These are phyloP conservation scores for Apiospora malaysiana DNA, from an alignment of 2,329 filamentous ascomycete species.

Conservation along the genomic window DNA sequence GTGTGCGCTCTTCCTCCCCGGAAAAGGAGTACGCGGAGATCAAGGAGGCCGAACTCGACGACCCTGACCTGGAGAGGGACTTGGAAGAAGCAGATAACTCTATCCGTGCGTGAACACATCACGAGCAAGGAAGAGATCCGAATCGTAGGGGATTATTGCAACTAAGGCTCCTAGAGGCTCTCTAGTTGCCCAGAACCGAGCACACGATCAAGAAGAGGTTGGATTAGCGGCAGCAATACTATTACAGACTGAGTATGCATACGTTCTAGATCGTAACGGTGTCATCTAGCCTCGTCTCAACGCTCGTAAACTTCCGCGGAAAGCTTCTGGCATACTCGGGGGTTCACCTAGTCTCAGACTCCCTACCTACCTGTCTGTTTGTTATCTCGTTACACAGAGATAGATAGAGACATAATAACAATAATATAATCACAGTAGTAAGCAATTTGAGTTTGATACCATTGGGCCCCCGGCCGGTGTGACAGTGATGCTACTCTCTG, in stretches of 20 bases:
- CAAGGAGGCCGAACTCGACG: background rate
- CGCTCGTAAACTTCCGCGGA: background rate
- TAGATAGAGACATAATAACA: background rate
- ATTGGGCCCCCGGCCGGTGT: background rate
- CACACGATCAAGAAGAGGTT: too few species aligned
- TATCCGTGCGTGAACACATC: background rate
- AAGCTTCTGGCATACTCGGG: background rate
- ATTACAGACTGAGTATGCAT: background rate
- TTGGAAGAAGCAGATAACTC: background rate
- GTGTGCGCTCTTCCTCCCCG: background rate
- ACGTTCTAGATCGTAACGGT: background rate
- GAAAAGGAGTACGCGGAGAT: constrained; percentile 2
- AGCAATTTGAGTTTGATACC: background rate
- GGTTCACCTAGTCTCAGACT: background rate
- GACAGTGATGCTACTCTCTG: background rate
- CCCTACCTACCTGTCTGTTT: too few species aligned
- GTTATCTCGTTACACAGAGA: background rate
- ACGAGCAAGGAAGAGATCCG: background rate
- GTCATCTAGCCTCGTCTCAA: background rate
- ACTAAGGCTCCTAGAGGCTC: too few species aligned
- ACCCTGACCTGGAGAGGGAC: background rate
- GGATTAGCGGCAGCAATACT: background rate
- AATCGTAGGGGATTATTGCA: too few species aligned
- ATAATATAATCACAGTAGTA: background rate
- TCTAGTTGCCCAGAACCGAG: too few species aligned